phyloP scores from a whole-genome alignment of 257 asterid genomes.

The Solanum pennellii region DNA sequence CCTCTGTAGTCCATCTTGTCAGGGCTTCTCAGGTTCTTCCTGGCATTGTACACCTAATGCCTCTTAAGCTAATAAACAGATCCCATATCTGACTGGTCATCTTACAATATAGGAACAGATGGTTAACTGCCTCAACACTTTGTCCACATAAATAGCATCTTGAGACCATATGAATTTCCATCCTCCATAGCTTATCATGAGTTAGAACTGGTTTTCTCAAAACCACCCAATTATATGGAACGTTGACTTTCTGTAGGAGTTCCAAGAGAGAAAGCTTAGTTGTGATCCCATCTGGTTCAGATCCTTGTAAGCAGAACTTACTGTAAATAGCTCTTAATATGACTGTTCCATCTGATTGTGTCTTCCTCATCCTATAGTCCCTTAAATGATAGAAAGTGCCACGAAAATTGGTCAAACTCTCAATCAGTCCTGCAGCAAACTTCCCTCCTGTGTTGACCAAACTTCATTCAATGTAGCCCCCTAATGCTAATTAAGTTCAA shows the following conservation, averaged over 20 bases:
- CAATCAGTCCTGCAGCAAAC: background rate
- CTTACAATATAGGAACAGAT: background rate
- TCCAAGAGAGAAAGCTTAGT: background rate
- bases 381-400: background rate
- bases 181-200: background rate
- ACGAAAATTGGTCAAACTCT: background rate
- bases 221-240: background rate
- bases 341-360: background rate
- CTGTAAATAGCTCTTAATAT: background rate
- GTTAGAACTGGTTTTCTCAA: background rate
- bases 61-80: background rate
- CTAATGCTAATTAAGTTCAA: background rate
- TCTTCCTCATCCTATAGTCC: background rate
- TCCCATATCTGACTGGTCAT: background rate
- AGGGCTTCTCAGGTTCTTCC: background rate
- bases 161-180: background rate
- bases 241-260: background rate
- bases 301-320: background rate
- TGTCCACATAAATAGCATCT: background rate
- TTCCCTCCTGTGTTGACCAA: background rate
- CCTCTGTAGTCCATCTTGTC: background rate
- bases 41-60: background rate
- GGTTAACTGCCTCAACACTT: background rate
- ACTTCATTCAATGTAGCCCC: background rate
- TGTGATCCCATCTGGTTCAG: background rate